phyloP scores from a whole-genome alignment of 805 yeast genomes.

The Tetrapisispora taiwanensis region DNA sequence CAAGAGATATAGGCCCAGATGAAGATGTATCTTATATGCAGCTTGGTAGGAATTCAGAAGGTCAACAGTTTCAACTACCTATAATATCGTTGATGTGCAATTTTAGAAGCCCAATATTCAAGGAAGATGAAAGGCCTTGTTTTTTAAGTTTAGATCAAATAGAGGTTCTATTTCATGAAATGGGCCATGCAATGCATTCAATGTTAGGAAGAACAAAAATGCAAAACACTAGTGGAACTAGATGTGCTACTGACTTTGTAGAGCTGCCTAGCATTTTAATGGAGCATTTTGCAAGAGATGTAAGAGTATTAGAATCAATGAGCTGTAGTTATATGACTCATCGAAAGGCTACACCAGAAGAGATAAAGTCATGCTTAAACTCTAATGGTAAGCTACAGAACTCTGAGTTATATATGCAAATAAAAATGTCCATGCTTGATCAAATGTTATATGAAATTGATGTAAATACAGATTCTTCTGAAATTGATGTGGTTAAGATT shows the following conservation, averaged over 20 bases:
- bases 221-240: slow-evolving; percentile 88
- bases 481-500: slow-evolving; percentile 47
- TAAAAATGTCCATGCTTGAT: slow-evolving; percentile 82
- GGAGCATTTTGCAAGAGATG: slow-evolving; percentile 85
- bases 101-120: slow-evolving; percentile 39
- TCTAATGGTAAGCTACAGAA: slow-evolving; percentile 46
- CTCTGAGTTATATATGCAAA: slow-evolving; percentile 76
- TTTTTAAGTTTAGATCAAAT: slow-evolving; percentile 66
- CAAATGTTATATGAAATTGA: slow-evolving; percentile 54
- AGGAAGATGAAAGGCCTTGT: slow-evolving; percentile 34
- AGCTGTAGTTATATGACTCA: slow-evolving; percentile 62
- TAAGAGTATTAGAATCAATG: slow-evolving; percentile 59
- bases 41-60: slow-evolving; percentile 29
- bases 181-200: slow-evolving; percentile 98
- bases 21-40: slow-evolving; percentile 35
- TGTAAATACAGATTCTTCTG: slow-evolving; percentile 28
- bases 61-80: slow-evolving; percentile 65
- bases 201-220: slow-evolving; percentile 87
- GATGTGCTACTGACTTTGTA: slow-evolving; percentile 94
- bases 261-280: slow-evolving; percentile 93
- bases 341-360: slow-evolving; percentile 41
- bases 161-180: slow-evolving; percentile 92
- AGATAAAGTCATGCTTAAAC: slow-evolving; percentile 42
- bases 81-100: slow-evolving; percentile 85
- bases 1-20: slow-evolving; percentile 60